Conservation (phyloP, 2,329 filamentous ascomycete genomes). For the Hymenoscyphus scutula region DNA sequence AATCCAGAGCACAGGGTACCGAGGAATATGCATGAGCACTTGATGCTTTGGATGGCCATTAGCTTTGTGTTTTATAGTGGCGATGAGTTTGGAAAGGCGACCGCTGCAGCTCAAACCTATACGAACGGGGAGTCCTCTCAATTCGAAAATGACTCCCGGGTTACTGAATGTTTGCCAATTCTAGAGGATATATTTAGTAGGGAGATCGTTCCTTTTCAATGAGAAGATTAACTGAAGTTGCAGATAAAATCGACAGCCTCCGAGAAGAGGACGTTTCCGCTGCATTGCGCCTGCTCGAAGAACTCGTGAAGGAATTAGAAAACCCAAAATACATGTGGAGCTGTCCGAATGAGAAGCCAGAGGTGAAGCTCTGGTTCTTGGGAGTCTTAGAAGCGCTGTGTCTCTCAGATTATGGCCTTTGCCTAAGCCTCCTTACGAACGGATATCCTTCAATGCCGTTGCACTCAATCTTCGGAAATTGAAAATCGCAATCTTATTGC, state of each 20-base stretch:
- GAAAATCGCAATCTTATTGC: not conserved
- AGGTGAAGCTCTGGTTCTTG: not conserved
- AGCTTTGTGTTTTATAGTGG: not conserved
- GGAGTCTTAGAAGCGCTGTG: not conserved
- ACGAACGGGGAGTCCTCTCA: not conserved
- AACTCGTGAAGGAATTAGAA: not conserved
- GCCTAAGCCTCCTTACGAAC: not conserved
- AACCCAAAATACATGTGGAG: not conserved
- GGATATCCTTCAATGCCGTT: not conserved
- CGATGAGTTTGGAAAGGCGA: not conserved
- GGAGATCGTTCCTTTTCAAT: not conserved
- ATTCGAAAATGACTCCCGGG: not conserved
- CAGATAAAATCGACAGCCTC: not conserved
- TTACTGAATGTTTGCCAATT: not conserved
- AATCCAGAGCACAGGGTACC: not conserved
- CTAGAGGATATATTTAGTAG: not conserved
- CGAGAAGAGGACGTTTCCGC: not conserved
- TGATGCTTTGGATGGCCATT: conserved; percentile 4
- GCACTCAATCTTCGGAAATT: not conserved
- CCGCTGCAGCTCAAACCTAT: not conserved
- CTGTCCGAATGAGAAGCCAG: not conserved
- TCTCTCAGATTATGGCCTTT: not conserved
- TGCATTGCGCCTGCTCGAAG: not conserved
- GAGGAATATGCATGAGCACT: not conserved
- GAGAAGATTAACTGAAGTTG: not conserved